Conservation (phyloP, 179 eudicot species). For the Silene noctiflora region DNA sequence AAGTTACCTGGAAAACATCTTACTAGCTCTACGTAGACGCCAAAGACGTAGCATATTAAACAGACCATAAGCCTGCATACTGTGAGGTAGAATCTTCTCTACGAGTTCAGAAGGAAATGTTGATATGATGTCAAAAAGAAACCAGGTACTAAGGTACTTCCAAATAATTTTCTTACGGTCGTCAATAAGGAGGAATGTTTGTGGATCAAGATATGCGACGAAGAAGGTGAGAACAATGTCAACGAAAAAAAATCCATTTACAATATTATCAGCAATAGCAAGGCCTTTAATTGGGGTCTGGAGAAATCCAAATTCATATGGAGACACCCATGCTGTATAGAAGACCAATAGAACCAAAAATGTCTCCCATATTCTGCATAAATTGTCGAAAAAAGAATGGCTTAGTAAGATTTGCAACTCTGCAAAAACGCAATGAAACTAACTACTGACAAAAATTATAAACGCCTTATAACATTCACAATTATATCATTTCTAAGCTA, state of each 20-base stretch:
- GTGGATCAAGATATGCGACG: conserved; percentile 64
- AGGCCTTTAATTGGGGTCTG: conserved; percentile 34
- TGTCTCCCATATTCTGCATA: conserved; percentile 59
- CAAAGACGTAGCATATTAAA: conserved; percentile 77
- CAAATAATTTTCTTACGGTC: conserved; percentile 50
- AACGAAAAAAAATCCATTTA: conserved; percentile 57
- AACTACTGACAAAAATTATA: too few relatives aligned
- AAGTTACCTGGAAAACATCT: conserved; percentile 73
- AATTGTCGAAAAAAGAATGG: not conserved
- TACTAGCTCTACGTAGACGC: conserved; percentile 79
- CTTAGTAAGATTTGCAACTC: not conserved
- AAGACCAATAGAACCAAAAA: conserved; percentile 58
- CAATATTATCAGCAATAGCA: conserved; percentile 55
- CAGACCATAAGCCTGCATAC: conserved; percentile 43
- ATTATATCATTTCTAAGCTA: not conserved
- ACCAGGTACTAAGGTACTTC: conserved; percentile 51
- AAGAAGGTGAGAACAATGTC: conserved; percentile 70
- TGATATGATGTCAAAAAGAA: conserved; percentile 58
- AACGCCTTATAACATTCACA: not conserved
- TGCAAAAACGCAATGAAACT: not conserved
- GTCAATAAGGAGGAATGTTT: conserved; percentile 59
- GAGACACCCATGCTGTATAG: conserved; percentile 85
- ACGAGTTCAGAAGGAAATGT: conserved; percentile 60
- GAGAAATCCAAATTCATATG: conserved; percentile 67
- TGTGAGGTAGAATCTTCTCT: conserved; percentile 34